Base-by-base conservation (phyloP, 306 rosid species). In the Gillenia trifoliata region DNA sequence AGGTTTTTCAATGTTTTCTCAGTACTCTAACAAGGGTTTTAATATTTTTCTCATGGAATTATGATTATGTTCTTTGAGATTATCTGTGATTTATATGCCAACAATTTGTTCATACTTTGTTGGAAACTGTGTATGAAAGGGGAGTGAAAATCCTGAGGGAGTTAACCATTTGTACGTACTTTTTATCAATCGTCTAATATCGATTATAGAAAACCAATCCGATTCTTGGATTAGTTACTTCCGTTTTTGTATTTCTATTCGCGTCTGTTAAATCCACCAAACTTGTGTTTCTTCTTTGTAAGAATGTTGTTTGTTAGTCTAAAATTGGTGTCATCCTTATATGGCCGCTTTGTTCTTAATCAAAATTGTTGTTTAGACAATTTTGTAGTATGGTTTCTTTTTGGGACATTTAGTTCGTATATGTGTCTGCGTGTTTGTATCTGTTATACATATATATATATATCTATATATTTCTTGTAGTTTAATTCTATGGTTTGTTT, bases 401-500 rank as follows among this genome's bases (percentile, higher is more conserved):
- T 59, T 7, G 3, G 41, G 61, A 57, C 5, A 19, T 30, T 30
- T 70, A 9, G 30, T 26, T 28, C 20, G 19, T 36, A 45, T 5
- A 7, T 16, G 52, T 45, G 15, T 34, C 34, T 11, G 75, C 6
- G 52, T 45, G 15, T 34, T 55, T 11, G 75, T 71, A 11, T 34
- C 0, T 12, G 6, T 68, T 23, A 9, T 13, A 68, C 3, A 17
- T 16, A 8, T 26, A n/a, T 19, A n/a, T 5, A 4, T 26, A 13
- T 71, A 23, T n/a, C 20, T 17, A 61, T 60, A 5, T 19, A 54
- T 40, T 23, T 34, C 36, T 30, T 9, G 41, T 57, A 23, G 8
- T 69, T 38, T 36, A 30, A 63, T 59, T 70, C 13, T 64, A 31
- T 52, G 64, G 62, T 64, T 34, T 79, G 38, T 62, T 43, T 49